phyloP scores from a whole-genome alignment of 1,284 basidiomycete genomes.

The Fomitopsis schrenkii region DNA sequence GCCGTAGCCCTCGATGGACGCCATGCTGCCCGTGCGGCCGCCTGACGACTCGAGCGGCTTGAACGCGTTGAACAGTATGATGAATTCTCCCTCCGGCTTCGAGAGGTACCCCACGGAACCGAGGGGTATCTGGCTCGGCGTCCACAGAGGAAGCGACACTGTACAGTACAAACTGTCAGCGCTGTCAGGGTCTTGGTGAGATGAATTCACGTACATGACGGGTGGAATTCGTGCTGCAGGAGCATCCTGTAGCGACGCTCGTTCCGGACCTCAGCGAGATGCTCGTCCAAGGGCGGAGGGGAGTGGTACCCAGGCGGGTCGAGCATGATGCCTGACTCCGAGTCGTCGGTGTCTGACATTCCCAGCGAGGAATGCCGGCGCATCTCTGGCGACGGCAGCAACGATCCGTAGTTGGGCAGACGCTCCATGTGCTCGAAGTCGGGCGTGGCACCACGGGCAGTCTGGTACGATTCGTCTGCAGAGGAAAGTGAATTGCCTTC shows the following conservation, averaged over 20 bases:
- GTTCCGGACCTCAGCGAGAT: slow-evolving; percentile 41
- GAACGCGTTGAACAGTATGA: slow-evolving; percentile 67
- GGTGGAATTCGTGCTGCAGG: slow-evolving; percentile 64
- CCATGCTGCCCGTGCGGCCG: slow-evolving; percentile 32
- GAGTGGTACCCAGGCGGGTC: slow-evolving; percentile 35
- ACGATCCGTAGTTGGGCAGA: not conserved
- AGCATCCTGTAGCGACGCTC: slow-evolving; percentile 61
- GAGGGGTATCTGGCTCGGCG: slow-evolving; percentile 51
- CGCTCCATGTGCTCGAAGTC: not conserved
- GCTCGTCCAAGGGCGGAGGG: slow-evolving; percentile 42
- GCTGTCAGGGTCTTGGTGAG: not conserved
- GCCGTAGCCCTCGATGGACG: slow-evolving; percentile 54
- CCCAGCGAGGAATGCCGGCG: slow-evolving; percentile 4
- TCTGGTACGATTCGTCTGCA: slow-evolving; percentile 17
- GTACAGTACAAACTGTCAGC: not conserved
- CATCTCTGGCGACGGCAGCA: not conserved
- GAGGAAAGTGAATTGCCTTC: slow-evolving; percentile 16
- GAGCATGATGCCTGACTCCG: slow-evolving; percentile 14
- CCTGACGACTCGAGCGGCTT: slow-evolving; percentile 39
- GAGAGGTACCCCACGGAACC: slow-evolving; percentile 72
- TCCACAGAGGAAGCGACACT: slow-evolving; percentile 74
- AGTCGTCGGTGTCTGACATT: slow-evolving; percentile 7
- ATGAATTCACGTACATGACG: slow-evolving; percentile 47
- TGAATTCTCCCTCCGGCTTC: slow-evolving; percentile 58
- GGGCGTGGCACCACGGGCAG: slow-evolving; percentile 7